Evolutionary conservation across 352 stramenopile genomes (phyloP).

Genomic region (Nothophytophthora sp.): DNA sequence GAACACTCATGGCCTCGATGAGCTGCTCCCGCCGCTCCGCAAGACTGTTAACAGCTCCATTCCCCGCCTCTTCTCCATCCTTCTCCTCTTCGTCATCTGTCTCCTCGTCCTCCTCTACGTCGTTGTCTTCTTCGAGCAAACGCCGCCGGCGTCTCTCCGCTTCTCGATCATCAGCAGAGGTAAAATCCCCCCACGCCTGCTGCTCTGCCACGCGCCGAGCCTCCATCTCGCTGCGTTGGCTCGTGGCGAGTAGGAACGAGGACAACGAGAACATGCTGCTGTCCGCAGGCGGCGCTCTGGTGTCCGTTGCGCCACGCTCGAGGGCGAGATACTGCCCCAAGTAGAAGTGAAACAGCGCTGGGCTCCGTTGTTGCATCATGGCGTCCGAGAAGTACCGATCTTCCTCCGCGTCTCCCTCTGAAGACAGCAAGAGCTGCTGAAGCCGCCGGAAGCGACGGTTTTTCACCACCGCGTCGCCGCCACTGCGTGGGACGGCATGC

Average conservation of each 20-base stretch:
- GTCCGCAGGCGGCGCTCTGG: background rate
- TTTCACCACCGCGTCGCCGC: constrained; percentile 33
- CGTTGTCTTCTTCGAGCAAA: constrained; percentile 36
- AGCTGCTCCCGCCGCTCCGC: constrained; percentile 56
- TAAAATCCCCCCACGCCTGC: constrained; percentile 52
- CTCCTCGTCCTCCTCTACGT: constrained; percentile 49
- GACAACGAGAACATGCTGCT: constrained; percentile 36
- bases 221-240: constrained; percentile 73
- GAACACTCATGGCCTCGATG: constrained; percentile 72
- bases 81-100: constrained; percentile 44
- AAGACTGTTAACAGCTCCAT: constrained; percentile 17
- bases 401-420: constrained; percentile 10
- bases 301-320: background rate
- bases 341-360: constrained; percentile 84
- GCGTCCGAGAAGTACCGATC: constrained; percentile 80
- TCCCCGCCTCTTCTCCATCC: constrained; percentile 25
- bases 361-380: constrained; percentile 80
- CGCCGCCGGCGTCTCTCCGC: constrained; percentile 29
- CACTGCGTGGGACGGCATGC: constrained; percentile 1
- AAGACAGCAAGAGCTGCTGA: constrained; percentile 54
- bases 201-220: constrained; percentile 59
- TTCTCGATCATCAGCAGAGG: constrained; percentile 35
- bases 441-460: constrained; percentile 77
- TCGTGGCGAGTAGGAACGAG: constrained; percentile 69
- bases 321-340: constrained; percentile 63